phyloP scores from a whole-genome alignment of 1,284 basidiomycete genomes.

The Cryptococcus floricola region DNA sequence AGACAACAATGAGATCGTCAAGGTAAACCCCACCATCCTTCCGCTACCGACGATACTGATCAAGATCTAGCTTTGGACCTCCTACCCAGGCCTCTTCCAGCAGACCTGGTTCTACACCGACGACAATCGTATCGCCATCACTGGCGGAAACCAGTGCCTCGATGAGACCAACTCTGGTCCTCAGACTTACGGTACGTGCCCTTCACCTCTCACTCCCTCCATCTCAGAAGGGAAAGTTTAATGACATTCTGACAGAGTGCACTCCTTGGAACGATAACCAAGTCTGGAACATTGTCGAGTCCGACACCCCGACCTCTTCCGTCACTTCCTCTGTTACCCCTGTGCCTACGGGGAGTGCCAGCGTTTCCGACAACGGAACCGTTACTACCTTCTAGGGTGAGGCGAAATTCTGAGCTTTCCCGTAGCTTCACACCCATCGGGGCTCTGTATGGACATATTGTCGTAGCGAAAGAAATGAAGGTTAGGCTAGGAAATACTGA shows the following conservation, averaged over 20 bases:
- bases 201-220: not conserved
- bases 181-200: slow-evolving; percentile 30
- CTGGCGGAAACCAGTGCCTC: slow-evolving; percentile 27
- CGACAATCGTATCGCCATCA: slow-evolving; percentile 38
- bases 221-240: no score
- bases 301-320: no score
- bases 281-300: not conserved
- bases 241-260: not conserved
- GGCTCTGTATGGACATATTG: no score
- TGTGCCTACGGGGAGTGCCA: no score
- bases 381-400: no score
- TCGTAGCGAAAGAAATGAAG: no score
- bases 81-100: slow-evolving; percentile 23
- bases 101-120: slow-evolving; percentile 29
- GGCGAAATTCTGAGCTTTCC: no score
- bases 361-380: no score
- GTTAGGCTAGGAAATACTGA: no score
- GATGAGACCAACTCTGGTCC: slow-evolving; percentile 26
- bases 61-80: slow-evolving; percentile 12
- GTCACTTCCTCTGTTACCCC: no score
- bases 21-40: slow-evolving; percentile 6
- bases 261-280: slow-evolving; percentile 13
- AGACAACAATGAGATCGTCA: slow-evolving; percentile 16
- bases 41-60: no score
- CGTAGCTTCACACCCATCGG: no score